Base-by-base conservation (phyloP, 164 flowering plant species). In the Liriodendron chinense region DNA sequence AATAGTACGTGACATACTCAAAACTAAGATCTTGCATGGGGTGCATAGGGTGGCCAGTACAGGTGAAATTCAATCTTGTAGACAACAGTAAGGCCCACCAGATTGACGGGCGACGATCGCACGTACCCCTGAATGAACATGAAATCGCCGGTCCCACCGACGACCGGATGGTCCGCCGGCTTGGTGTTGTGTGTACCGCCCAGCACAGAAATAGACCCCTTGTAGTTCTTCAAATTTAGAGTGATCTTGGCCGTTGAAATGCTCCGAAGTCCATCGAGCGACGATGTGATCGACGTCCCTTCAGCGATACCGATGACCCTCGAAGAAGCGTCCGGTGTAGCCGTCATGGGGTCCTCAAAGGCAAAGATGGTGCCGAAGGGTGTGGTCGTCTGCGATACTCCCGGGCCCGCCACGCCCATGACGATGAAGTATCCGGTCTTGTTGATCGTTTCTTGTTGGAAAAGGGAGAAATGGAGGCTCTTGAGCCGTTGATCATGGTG, bases 11-110 rank as follows among this genome's bases (percentile, higher is more conserved):
- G 4, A 34, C 43, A 34, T 34, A 2, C 43, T 2, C 43, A 34
- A n/a, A n/a, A 34, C 43, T 34, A 34, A 34, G 43, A 34, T 2
- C 43, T 1, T 34, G 43, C 43, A 34, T 9, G 75, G 63, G 49
- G 28, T 20, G 82, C 85, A 79, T 80, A 82, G 2, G 85, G 86
- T 57, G 89, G 89, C 86, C 89, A 83, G 73, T 83, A 85, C 2
- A 87, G 82, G 73, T 85, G 86, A 70, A 85, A 85, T n/a, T 82
- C 81, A 56, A 84, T 78, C 81, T 85, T 87, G 84, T 85, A 85
- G 61, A 50, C 69, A 56, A 85, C 84, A 69, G 86, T 79, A 0
- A 67, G 8, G 14, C 86, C 85, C 47, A 16, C 3, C 28, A 83
- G 81, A 72, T 81, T 70, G 0, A 85, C 80, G 0, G 87, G 89